Percentiles rank a stretch among this genome's conserved stretches.
These are phyloP conservation scores for Didymella arachidicola DNA, from an alignment of 2,329 filamentous ascomycete species.

Conservation along the genomic window DNA sequence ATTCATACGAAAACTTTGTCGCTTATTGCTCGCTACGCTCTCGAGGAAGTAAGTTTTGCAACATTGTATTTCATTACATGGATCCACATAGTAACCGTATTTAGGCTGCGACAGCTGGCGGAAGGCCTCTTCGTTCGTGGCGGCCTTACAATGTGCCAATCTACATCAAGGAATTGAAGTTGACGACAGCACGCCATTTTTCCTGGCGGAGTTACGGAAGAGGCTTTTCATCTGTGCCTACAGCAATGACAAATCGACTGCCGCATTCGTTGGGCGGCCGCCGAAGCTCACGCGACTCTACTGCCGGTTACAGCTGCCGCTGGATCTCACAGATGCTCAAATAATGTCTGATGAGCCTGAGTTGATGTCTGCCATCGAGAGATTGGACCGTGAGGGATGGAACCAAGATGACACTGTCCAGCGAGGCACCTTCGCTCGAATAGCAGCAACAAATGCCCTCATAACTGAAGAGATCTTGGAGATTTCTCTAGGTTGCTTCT, in stretches of 20 bases:
- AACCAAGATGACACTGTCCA: constrained; percentile 57
- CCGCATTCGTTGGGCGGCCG: constrained; percentile 64
- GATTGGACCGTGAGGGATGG: constrained; percentile 62
- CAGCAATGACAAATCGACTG: constrained; percentile 59
- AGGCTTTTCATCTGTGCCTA: constrained; percentile 44
- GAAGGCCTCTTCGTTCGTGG: constrained; percentile 41
- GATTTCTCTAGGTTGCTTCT: constrained; percentile 57
- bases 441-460: constrained; percentile 57
- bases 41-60: constrained; percentile 37
- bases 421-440: constrained; percentile 57
- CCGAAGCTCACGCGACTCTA: constrained; percentile 63
- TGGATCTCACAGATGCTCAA: constrained; percentile 62
- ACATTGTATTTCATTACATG: no score
- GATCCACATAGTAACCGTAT: neutral
- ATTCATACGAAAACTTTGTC: constrained; percentile 43
- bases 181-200: constrained; percentile 46
- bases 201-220: constrained; percentile 48
- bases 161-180: constrained; percentile 47
- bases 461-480: constrained; percentile 68
- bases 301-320: constrained; percentile 61
- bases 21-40: constrained; percentile 38
- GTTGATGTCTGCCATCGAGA: constrained; percentile 49
- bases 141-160: constrained; percentile 49
- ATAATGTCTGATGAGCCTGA: constrained; percentile 56
- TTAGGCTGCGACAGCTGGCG: constrained; percentile 43